phyloP scores from a whole-genome alignment of 306 rosid species.

The Delonix regia region DNA sequence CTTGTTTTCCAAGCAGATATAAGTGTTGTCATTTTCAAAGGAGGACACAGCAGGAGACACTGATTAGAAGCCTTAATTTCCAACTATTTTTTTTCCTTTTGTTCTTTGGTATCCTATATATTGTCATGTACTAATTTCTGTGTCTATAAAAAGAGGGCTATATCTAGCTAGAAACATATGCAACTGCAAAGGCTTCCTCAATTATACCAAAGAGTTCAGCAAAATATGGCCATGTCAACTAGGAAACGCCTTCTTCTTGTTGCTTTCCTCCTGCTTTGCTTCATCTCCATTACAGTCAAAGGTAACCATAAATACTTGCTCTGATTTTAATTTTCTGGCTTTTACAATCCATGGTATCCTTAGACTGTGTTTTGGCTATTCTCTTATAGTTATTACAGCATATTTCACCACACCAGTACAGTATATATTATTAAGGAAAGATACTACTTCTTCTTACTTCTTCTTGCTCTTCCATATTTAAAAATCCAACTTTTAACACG shows the following conservation, averaged over 20 bases:
- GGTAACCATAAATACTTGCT: conserved; percentile 28
- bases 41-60: conserved; percentile 43
- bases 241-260: conserved; percentile 52
- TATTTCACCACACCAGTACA: too few relatives aligned
- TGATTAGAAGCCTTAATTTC: conserved; percentile 47
- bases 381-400: not conserved
- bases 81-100: conserved; percentile 30
- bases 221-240: conserved; percentile 28
- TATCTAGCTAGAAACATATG: not conserved
- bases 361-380: not conserved
- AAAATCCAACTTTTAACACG: not conserved
- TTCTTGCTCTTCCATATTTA: not conserved
- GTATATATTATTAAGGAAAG: too few relatives aligned
- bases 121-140: conserved; percentile 18
- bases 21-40: conserved; percentile 43
- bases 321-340: not conserved
- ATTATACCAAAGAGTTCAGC: not conserved
- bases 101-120: conserved; percentile 3
- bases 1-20: conserved; percentile 24
- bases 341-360: too few relatives aligned
- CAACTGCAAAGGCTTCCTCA: conserved; percentile 26
- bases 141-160: conserved; percentile 36
- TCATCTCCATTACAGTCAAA: conserved; percentile 41
- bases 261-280: conserved; percentile 58
- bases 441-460: too few relatives aligned